phyloP scores from a whole-genome alignment of 202 grass and related monocot species.

The Panicum hallii region DNA sequence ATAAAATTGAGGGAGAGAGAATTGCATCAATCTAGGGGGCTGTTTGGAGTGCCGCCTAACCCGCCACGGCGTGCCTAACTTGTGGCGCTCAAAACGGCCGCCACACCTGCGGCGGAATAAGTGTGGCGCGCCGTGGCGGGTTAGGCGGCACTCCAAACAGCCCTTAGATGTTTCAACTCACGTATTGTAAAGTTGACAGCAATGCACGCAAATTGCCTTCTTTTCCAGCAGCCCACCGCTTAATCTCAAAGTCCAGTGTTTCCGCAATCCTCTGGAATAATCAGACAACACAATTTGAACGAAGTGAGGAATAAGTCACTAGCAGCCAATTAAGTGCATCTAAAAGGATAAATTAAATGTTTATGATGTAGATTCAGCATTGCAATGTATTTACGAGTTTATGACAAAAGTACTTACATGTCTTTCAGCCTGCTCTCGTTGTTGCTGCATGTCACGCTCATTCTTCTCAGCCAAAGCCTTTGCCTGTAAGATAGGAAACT shows the following conservation, averaged over 20 bases:
- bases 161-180: slow-evolving; percentile 60
- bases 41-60: too few species aligned
- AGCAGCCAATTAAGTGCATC: slow-evolving; percentile 21
- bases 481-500: slow-evolving; percentile 52
- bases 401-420: slow-evolving; percentile 63
- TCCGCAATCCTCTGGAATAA: slow-evolving; percentile 85
- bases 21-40: slow-evolving; percentile 19
- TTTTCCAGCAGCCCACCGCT: slow-evolving; percentile 95
- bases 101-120: too few species aligned
- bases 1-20: background rate
- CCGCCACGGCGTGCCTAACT: too few species aligned
- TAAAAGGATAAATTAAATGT: slow-evolving; percentile 20
- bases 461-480: slow-evolving; percentile 98
- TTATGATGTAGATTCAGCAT: background rate
- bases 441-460: slow-evolving; percentile 89
- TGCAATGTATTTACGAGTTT: background rate
- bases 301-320: slow-evolving; percentile 9
- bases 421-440: slow-evolving; percentile 94
- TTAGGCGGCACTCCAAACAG: too few species aligned
- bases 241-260: slow-evolving; percentile 93
- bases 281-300: slow-evolving; percentile 41
- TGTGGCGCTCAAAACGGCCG: too few species aligned
- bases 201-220: slow-evolving; percentile 97
- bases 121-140: too few species aligned
- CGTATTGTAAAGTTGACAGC: slow-evolving; percentile 96